phyloP scores from a whole-genome alignment of 2,329 filamentous ascomycete genomes.

The Colletotrichum cereale region DNA sequence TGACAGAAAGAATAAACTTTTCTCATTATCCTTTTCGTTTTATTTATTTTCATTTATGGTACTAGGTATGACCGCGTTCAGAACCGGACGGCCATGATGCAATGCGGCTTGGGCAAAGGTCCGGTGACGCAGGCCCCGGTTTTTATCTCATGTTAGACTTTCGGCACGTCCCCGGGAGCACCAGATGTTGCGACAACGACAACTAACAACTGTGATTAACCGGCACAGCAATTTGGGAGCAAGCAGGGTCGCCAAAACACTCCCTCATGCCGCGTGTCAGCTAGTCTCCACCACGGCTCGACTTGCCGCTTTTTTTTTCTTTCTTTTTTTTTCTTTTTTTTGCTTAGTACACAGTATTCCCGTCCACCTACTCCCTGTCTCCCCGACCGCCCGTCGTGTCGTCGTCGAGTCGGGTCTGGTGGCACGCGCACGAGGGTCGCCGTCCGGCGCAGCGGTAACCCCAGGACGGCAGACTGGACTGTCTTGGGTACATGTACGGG shows the following conservation, averaged over 20 bases:
- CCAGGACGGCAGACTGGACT: background rate
- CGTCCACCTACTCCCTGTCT: background rate
- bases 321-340: no score
- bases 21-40: no score
- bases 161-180: slow-evolving; percentile 29
- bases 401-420: slow-evolving; percentile 2
- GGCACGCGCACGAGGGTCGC: slow-evolving; percentile 1
- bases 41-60: no score
- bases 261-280: slow-evolving; percentile 5
- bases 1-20: background rate
- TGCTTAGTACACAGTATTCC: no score
- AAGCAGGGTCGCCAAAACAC: slow-evolving; percentile 9
- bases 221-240: slow-evolving; percentile 10
- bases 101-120: background rate
- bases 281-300: background rate
- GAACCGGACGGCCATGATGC: slow-evolving; percentile 15
- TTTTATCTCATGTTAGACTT: slow-evolving; percentile 21
- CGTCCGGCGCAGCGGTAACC: background rate
- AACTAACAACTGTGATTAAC: slow-evolving; percentile 17
- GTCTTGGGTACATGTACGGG: no score
- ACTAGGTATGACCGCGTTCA: background rate
- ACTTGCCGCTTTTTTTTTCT: background rate
- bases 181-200: slow-evolving; percentile 27
- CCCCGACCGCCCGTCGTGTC: background rate
- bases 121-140: slow-evolving; percentile 16